A percentile compares a stretch with the other conserved stretches of the same genome.
phyloP scores from a whole-genome alignment of 1,284 basidiomycete genomes.

The Wallemia hederae region DNA sequence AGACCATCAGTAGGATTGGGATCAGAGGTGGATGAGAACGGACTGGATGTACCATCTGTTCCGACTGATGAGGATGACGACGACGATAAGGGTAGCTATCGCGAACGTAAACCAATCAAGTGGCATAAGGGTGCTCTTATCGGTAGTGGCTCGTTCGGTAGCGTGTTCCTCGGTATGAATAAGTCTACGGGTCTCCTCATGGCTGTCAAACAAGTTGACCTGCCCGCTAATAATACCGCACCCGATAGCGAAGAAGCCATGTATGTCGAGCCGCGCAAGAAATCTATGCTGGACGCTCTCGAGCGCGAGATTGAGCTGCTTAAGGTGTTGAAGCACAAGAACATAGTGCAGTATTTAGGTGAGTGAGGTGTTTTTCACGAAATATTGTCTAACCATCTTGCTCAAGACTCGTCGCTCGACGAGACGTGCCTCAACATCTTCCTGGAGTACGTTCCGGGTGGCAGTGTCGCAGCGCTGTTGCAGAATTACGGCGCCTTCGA shows the following conservation, averaged over 20 bases:
- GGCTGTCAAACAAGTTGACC: constrained; percentile 97
- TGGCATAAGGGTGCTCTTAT: constrained; percentile 99
- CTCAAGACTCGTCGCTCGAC: constrained; percentile 37
- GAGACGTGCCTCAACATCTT: constrained; percentile 85
- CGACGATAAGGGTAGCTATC: constrained; percentile 4
- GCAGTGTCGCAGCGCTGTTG: constrained; percentile 72
- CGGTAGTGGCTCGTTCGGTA: constrained; percentile 82
- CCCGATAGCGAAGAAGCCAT: constrained; percentile 20
- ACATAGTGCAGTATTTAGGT: constrained; percentile 96
- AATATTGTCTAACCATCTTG: not conserved
- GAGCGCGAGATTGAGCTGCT: constrained; percentile 89
- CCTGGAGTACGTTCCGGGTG: constrained; percentile 92
- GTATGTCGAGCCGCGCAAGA: constrained; percentile 74
- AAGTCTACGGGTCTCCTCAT: constrained; percentile 73
- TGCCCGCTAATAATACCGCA: constrained; percentile 35
- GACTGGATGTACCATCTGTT: constrained; percentile 19
- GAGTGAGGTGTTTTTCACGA: constrained; percentile 12
- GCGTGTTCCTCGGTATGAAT: constrained; percentile 92
- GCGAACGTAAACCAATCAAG: constrained; percentile 34
- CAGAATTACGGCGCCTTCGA: constrained; percentile 91
- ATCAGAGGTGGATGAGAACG: constrained; percentile 24
- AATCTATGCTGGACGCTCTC: constrained; percentile 75
- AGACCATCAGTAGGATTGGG: constrained; percentile 11
- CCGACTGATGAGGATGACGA: constrained; percentile 12
- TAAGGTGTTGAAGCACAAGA: constrained; percentile 79